Percentiles rank a stretch among this genome's conserved stretches.
phyloP scores from a whole-genome alignment of 306 rosid species.

The Comarum palustre region DNA sequence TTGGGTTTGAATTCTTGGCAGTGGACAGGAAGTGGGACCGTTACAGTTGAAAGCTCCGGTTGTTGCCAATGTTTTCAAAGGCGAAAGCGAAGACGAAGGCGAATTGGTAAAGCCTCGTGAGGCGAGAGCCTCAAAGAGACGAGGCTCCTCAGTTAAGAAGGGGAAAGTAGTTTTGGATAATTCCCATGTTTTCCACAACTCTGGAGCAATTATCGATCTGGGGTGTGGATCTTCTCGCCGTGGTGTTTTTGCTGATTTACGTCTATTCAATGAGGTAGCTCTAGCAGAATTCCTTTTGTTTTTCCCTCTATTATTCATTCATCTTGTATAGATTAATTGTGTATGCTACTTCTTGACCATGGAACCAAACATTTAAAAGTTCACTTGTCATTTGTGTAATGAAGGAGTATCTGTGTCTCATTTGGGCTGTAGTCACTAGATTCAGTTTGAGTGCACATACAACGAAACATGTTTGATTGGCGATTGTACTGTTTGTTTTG shows the following conservation, averaged over 20 bases:
- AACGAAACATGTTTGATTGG: neutral
- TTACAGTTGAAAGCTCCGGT: conserved; percentile 48
- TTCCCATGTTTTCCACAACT: conserved; percentile 27
- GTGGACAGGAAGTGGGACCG: conserved; percentile 77
- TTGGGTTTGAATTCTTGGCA: conserved; percentile 32
- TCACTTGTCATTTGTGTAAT: neutral
- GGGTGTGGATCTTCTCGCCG: conserved; percentile 34
- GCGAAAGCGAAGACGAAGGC: no score
- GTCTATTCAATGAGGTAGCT: conserved; percentile 51
- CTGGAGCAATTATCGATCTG: conserved; percentile 25
- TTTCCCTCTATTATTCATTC: neutral
- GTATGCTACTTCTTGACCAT: neutral
- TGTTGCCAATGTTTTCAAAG: no score
- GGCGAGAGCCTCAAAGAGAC: no score
- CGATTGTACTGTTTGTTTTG: neutral
- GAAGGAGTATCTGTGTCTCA: neutral
- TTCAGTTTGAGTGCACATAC: neutral
- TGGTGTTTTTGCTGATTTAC: conserved; percentile 32
- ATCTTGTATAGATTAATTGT: neutral
- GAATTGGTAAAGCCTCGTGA: no score
- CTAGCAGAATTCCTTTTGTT: conserved; percentile 4
- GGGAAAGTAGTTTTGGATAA: conserved; percentile 28
- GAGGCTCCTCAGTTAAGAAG: conserved; percentile 29
- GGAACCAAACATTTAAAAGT: neutral
- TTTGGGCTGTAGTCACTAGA: neutral